Percentiles rank a stretch among this genome's conserved stretches.
These are phyloP conservation scores for Xylaria sp. DNA, from an alignment of 2,329 filamentous ascomycete species.

Conservation along the genomic window DNA sequence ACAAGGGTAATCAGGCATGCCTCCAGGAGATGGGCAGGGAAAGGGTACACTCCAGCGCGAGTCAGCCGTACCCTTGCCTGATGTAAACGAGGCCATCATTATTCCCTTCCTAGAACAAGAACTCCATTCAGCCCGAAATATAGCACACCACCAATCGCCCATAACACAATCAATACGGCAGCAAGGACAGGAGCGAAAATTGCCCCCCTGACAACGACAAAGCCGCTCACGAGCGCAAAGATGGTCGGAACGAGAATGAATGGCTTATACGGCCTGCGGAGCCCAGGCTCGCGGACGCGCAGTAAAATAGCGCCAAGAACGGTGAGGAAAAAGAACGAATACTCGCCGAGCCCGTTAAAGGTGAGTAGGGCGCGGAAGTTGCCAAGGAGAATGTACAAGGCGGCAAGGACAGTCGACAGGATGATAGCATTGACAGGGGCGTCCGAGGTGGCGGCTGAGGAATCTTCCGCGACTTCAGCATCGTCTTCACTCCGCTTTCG, in stretches of 20 bases:
- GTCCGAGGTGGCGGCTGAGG: constrained; percentile 45
- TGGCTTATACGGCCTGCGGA: constrained; percentile 62
- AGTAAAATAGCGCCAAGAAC: constrained; percentile 64
- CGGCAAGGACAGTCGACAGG: constrained; percentile 54
- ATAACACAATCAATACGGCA: constrained; percentile 55
- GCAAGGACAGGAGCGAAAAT: constrained; percentile 63
- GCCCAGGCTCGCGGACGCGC: constrained; percentile 59
- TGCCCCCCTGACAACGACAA: constrained; percentile 64
- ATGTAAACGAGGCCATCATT: neutral
- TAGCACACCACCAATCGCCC: constrained; percentile 54
- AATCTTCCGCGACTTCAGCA: constrained; percentile 4
- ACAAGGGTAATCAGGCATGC: too few species aligned
- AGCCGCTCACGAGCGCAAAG: constrained; percentile 63
- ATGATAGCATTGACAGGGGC: constrained; percentile 61
- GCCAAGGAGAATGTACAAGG: constrained; percentile 64
- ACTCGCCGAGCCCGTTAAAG: constrained; percentile 64
- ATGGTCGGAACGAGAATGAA: constrained; percentile 54
- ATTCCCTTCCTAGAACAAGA: neutral
- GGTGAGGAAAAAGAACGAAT: constrained; percentile 68
- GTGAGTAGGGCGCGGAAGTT: constrained; percentile 66
- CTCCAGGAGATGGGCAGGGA: too few species aligned
- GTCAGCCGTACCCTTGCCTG: too few species aligned
- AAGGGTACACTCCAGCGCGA: too few species aligned
- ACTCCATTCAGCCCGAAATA: constrained; percentile 42
- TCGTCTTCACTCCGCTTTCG: constrained; percentile 3